Conservation (phyloP, 306 rosid genomes). For the Alnus rubra region DNA sequence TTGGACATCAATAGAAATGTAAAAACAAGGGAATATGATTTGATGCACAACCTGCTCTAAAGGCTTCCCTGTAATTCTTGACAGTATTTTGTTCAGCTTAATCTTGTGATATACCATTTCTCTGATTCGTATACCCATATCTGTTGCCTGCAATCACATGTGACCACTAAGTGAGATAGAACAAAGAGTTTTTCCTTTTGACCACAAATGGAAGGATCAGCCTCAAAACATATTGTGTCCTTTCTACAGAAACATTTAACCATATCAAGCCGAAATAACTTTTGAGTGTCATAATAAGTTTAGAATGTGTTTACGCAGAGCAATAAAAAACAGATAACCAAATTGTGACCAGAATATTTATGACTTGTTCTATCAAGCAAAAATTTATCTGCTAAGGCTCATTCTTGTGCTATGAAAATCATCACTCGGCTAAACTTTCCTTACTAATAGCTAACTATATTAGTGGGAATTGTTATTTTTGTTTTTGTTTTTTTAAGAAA, state of each 20-base stretch:
- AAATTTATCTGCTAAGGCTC: not conserved
- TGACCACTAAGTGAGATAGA: constrained; percentile 5
- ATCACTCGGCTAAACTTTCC: not conserved
- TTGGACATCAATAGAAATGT: not conserved
- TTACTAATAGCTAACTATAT: not conserved
- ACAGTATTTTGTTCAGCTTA: constrained; percentile 85
- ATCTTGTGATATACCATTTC: constrained; percentile 86
- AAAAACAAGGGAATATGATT: not conserved
- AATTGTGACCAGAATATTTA: not conserved
- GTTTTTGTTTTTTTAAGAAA: too few relatives aligned
- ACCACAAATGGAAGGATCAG: not conserved
- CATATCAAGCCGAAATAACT: not conserved
- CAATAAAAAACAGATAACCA: not conserved
- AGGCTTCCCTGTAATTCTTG: constrained; percentile 81
- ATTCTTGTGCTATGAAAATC: not conserved
- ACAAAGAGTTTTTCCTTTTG: constrained; percentile 7
- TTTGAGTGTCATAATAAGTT: not conserved
- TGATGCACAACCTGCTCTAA: constrained; percentile 57
- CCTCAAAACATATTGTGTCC: not conserved
- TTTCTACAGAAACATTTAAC: not conserved
- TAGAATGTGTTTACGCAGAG: not conserved
- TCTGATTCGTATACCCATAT: constrained; percentile 71
- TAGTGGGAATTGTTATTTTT: not conserved
- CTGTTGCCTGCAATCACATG: constrained; percentile 62
- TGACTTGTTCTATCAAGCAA: not conserved